phyloP scores from a whole-genome alignment of 1,284 basidiomycete genomes.

The Rhodotorula mucilaginosa region DNA sequence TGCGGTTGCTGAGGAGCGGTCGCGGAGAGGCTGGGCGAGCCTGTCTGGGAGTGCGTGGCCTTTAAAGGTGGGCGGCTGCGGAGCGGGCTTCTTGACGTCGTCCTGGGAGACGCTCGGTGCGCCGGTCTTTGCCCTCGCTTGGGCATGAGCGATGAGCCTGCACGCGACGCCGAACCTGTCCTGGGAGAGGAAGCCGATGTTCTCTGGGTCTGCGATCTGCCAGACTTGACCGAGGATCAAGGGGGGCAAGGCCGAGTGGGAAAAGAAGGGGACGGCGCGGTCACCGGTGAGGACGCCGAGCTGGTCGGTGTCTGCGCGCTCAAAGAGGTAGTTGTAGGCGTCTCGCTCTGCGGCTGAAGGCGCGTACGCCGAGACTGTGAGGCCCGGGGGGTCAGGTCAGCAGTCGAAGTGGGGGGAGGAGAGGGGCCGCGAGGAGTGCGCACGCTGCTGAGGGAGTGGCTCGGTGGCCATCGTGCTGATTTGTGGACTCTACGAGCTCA shows the following conservation, averaged over 20 bases:
- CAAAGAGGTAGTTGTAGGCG: conserved; percentile 28
- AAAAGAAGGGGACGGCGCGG: conserved; percentile 46
- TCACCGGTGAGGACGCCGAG: conserved; percentile 46
- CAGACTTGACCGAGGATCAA: conserved; percentile 88
- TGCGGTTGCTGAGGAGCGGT: conserved; percentile 44
- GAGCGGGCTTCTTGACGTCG: conserved; percentile 51
- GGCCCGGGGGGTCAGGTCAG: not conserved
- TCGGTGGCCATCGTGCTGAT: conserved; percentile 20
- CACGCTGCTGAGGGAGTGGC: conserved; percentile 24
- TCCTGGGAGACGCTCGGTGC: conserved; percentile 57
- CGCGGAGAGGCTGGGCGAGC: conserved; percentile 48
- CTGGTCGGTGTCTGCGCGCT: conserved; percentile 42
- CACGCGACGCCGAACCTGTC: conserved; percentile 82
- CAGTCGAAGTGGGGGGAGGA: not conserved
- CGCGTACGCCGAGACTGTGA: conserved; percentile 26
- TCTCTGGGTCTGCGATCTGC: conserved; percentile 85
- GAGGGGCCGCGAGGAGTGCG: not conserved
- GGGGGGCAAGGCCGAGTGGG: conserved; percentile 57
- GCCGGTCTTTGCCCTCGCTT: conserved; percentile 71
- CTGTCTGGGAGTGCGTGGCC: conserved; percentile 59
- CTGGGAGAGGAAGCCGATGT: conserved; percentile 83
- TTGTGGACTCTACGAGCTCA: no score
- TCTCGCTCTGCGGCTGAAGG: conserved; percentile 25
- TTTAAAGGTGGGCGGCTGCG: conserved; percentile 75
- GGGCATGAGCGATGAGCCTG: conserved; percentile 87